These are phyloP conservation scores for Microbotryum scabiosae DNA, from an alignment of 1,284 basidiomycete genomes.

Conservation along the genomic window DNA sequence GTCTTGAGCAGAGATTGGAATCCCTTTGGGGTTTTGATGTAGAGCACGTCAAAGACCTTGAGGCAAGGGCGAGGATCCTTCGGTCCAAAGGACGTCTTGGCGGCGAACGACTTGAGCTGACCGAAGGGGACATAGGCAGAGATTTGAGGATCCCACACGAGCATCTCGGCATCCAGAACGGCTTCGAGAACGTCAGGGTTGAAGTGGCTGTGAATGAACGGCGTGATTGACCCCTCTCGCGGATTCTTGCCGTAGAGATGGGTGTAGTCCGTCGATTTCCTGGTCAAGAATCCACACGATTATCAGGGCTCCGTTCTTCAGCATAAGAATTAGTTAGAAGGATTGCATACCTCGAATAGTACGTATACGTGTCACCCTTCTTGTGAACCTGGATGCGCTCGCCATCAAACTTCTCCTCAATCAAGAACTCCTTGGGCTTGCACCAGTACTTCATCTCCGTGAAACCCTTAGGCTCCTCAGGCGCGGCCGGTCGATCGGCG, in stretches of 20 bases:
- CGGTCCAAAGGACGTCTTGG: constrained; percentile 1
- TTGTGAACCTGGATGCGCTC: constrained; percentile 92
- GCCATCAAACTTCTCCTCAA: constrained; percentile 93
- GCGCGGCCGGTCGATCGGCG: constrained; percentile 39
- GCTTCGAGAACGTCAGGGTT: constrained; percentile 67
- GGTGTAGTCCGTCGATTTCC: constrained; percentile 89
- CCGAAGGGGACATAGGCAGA: constrained; percentile 83
- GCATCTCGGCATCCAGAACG: constrained; percentile 91
- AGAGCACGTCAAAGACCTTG: constrained; percentile 87
- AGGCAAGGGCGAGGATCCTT: constrained; percentile 69
- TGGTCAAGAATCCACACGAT: constrained; percentile 36
- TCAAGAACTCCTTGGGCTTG: constrained; percentile 57
- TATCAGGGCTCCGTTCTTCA: constrained; percentile 2
- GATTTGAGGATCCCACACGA: constrained; percentile 86
- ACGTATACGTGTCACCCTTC: constrained; percentile 75
- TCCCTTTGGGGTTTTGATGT: constrained; percentile 51
- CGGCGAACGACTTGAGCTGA: constrained; percentile 76
- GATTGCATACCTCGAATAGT: constrained; percentile 64
- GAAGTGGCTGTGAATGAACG: constrained; percentile 66
- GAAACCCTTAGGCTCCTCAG: constrained; percentile 65
- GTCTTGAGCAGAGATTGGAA: constrained; percentile 40
- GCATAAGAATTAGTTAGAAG: not conserved
- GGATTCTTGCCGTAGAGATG: constrained; percentile 67
- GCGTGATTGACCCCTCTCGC: constrained; percentile 61
- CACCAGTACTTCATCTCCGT: not conserved